Evolutionary conservation across 164 flowering plant species (phyloP), one percentile per base, ranked within the genome.

Genomic region (Stephania cephalantha): DNA sequence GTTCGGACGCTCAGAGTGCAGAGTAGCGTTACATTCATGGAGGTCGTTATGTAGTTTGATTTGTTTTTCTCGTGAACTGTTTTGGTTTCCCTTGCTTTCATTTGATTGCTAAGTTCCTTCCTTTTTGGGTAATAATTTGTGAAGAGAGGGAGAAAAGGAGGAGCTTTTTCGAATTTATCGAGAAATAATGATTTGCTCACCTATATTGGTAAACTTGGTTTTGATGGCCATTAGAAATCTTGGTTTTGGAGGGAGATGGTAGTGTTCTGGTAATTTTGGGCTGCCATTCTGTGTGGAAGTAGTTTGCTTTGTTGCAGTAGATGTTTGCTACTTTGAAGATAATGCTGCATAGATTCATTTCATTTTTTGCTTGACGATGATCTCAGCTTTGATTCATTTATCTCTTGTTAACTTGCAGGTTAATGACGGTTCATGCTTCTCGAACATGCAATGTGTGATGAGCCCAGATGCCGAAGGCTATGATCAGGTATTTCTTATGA

Each of bases 391-490:
- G 61, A 30, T 5, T 66, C 30, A 20, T 63, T 6, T 12, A 53
- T 50, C 15, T 15, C 12, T 50, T 76, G 68, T 71, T 77, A 46
- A 42, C 25, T 7, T 79, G 13, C 76, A 90, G 97, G 89, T 95
- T 46, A 95, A 94, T 85, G 98, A 95, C 84, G 99, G 99, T 63
- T 95, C 98, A 9, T 93, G 99, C 82, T 88, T 95, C 46, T 93
- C 99, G 20, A 95, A 95, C 75, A 89, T 95, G 92, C 99, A 95
- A 88, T 95, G 99, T 70, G 99, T 95, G 71, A 76, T 93, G 82
- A 81, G 74, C 78, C 78, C 89, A 0, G 97, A 92, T 73, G 93
- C 91, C 5, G 91, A 93, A 82, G 99, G 99, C 29, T 95, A 91
- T 84, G 95, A 93, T 84, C 91, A 91, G 98, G 98, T 95, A 85